Evolutionary conservation across 2,329 filamentous ascomycete genomes (phyloP).

Genomic region (Aspergillus awamori): DNA sequence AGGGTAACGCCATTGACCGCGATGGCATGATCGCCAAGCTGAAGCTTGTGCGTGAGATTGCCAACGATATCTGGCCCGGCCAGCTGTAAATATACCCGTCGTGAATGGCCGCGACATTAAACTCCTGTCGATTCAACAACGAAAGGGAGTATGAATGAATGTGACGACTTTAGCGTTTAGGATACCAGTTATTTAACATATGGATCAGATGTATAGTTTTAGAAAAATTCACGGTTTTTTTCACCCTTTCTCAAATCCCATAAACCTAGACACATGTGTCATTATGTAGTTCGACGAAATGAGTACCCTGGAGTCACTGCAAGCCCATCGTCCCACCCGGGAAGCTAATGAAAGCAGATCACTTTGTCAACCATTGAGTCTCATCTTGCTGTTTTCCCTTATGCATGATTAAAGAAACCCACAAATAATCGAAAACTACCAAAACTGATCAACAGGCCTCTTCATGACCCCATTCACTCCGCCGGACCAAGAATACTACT

Average conservation of each 20-base stretch:
- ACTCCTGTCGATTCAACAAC: constrained; percentile 13
- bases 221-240: not conserved
- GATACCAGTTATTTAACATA: constrained; percentile 12
- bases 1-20: constrained; percentile 68
- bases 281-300: not conserved
- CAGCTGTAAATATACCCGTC: constrained; percentile 43
- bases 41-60: constrained; percentile 69
- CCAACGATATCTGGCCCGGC: constrained; percentile 71
- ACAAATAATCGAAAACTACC: not conserved
- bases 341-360: not conserved
- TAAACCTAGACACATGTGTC: not conserved
- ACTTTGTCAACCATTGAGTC: not conserved
- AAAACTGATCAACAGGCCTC: no score
- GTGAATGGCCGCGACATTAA: constrained; percentile 15
- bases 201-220: constrained; percentile 6
- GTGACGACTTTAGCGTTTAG: constrained; percentile 9
- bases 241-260: not conserved
- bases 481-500: constrained; percentile 2
- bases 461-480: not conserved
- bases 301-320: not conserved
- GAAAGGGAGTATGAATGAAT: constrained; percentile 7
- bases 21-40: constrained; percentile 76
- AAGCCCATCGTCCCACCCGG: not conserved
- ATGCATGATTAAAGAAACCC: not conserved
- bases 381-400: not conserved